phyloP scores from a whole-genome alignment of 352 stramenopile species.

The Pilasporangium apinafurcum region DNA sequence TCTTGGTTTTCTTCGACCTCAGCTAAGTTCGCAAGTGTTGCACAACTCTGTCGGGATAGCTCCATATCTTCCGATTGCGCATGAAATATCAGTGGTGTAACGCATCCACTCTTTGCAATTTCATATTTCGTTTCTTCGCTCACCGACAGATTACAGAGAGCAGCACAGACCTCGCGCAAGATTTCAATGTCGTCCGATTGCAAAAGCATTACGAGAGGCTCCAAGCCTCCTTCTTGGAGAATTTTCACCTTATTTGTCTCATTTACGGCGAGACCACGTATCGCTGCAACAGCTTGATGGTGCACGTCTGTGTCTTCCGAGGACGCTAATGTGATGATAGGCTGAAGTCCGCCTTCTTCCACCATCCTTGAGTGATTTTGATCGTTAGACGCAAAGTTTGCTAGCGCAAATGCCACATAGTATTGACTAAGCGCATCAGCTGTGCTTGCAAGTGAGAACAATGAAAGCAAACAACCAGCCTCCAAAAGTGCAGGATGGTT shows the following conservation, averaged over 20 bases:
- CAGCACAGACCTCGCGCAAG: constrained; percentile 90
- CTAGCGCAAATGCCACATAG: constrained; percentile 93
- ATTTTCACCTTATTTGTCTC: constrained; percentile 95
- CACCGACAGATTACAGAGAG: constrained; percentile 93
- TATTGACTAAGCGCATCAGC: constrained; percentile 91
- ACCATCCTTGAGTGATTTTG: constrained; percentile 92
- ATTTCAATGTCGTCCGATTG: constrained; percentile 90
- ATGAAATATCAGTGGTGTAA: constrained; percentile 87
- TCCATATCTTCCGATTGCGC: constrained; percentile 93
- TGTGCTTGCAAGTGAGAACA: constrained; percentile 93
- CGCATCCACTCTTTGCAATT: constrained; percentile 91
- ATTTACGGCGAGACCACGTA: constrained; percentile 90
- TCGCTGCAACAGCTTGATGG: constrained; percentile 90
- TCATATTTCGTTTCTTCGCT: constrained; percentile 97
- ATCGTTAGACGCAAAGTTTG: constrained; percentile 93
- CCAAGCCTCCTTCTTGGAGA: constrained; percentile 93
- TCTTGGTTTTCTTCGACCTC: constrained; percentile 95
- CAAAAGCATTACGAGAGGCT: constrained; percentile 90
- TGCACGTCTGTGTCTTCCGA: constrained; percentile 92
- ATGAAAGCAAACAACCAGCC: constrained; percentile 83
- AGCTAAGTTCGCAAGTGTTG: constrained; percentile 92
- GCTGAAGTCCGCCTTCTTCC: constrained; percentile 93
- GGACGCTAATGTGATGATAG: constrained; percentile 91
- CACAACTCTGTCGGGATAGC: constrained; percentile 86
- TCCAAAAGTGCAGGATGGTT: constrained; percentile 93